phyloP scores from a whole-genome alignment of 495 filamentous ascomycete genomes.

The Penicillium chermesinum region DNA sequence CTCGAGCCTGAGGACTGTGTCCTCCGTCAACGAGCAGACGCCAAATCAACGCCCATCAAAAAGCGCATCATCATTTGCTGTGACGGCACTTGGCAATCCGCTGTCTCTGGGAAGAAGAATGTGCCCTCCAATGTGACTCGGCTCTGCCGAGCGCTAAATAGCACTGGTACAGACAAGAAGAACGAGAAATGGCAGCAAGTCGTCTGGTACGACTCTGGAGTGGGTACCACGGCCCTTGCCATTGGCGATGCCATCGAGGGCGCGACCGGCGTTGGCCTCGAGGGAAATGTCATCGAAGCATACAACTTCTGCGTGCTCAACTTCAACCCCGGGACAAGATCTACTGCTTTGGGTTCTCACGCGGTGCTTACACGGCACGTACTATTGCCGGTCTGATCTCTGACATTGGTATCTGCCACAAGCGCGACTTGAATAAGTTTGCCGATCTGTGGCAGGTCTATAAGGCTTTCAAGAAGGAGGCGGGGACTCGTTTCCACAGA shows the following conservation, averaged over 20 bases:
- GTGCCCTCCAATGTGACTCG: conserved; percentile 25
- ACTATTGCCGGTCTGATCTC: conserved; percentile 51
- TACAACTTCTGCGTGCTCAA: conserved; percentile 33
- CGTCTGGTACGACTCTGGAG: conserved; percentile 28
- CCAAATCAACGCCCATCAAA: conserved; percentile 2
- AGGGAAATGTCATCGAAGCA: conserved; percentile 18
- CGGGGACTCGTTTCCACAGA: conserved; percentile 11
- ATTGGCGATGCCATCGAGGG: conserved; percentile 16
- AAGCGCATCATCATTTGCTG: conserved; percentile 28
- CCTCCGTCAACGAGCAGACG: conserved; percentile 5
- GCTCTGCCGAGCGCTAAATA: conserved; percentile 18
- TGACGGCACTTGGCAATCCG: conserved; percentile 27
- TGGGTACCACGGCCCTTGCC: conserved; percentile 13
- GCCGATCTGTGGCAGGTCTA: conserved; percentile 45
- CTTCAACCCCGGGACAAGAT: conserved; percentile 52
- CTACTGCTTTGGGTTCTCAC: conserved; percentile 56
- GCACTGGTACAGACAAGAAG: conserved; percentile 13
- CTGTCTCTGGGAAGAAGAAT: conserved; percentile 19
- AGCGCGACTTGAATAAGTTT: conserved; percentile 38
- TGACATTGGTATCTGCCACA: conserved; percentile 44
- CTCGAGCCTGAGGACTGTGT: conserved; percentile 2
- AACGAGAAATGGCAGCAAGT: conserved; percentile 23
- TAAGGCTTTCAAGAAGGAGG: conserved; percentile 29
- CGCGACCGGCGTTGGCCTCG: conserved; percentile 15
- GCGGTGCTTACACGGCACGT: conserved; percentile 55